Evolutionary conservation across 164 flowering plant species (phyloP).

Genomic region (Annona cherimola): DNA sequence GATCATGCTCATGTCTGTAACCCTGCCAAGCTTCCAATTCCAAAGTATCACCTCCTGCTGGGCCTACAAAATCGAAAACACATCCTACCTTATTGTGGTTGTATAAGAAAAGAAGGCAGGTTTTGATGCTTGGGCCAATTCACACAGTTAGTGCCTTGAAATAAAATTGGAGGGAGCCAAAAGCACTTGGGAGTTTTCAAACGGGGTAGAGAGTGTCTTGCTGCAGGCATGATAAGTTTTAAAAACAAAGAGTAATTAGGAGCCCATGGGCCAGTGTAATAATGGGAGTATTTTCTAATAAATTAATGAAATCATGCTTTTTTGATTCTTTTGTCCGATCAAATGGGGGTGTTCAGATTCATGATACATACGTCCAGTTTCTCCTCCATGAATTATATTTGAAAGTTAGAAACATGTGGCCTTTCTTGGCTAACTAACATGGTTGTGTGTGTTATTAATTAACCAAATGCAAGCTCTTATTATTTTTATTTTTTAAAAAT

Average conservation of each 20-base stretch:
- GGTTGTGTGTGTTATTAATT: neutral
- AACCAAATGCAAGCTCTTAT: slow-evolving; percentile 3
- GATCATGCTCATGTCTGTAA: slow-evolving; percentile 32
- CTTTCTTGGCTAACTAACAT: slow-evolving; percentile 8
- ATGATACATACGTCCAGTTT: neutral
- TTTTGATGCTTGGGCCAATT: slow-evolving; percentile 22
- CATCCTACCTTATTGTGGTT: neutral
- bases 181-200: slow-evolving; percentile 16
- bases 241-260: slow-evolving; percentile 6
- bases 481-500: neutral
- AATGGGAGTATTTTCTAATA: slow-evolving; percentile 13
- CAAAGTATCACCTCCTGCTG: neutral
- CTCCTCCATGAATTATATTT: slow-evolving; percentile 4
- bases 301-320: slow-evolving; percentile 21
- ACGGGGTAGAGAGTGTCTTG: slow-evolving; percentile 19
- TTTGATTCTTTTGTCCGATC: slow-evolving; percentile 1
- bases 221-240: slow-evolving; percentile 24
- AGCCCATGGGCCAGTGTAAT: slow-evolving; percentile 4
- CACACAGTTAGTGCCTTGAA: slow-evolving; percentile 56
- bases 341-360: neutral
- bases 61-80: neutral
- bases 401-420: slow-evolving; percentile 12
- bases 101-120: neutral
- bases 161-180: slow-evolving; percentile 42
- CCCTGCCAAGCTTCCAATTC: neutral